Evolutionary conservation across 306 rosid species (phyloP).

Genomic region (Dalbergia oliveri): DNA sequence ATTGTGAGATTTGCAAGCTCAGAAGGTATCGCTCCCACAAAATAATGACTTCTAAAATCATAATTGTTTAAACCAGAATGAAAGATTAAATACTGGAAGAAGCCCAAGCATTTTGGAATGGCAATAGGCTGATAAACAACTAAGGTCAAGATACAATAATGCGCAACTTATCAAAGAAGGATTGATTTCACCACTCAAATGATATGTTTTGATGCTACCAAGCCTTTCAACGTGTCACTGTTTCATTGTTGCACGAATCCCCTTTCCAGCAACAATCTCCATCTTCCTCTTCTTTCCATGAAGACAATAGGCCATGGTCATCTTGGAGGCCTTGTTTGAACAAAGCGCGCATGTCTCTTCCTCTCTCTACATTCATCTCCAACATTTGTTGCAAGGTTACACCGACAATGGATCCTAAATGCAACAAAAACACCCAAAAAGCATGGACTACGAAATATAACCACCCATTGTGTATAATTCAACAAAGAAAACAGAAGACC

Average conservation of each 20-base stretch:
- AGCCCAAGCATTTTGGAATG: slow-evolving; percentile 8
- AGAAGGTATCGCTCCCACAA: no score
- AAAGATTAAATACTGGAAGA: slow-evolving; percentile 18
- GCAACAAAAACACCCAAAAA: background rate
- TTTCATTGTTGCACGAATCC: slow-evolving; percentile 20
- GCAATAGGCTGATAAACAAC: background rate
- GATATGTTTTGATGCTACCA: background rate
- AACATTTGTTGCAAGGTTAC: background rate
- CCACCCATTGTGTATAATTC: background rate
- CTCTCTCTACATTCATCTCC: background rate
- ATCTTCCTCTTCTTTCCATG: slow-evolving; percentile 16
- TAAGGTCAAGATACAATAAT: background rate
- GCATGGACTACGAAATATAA: background rate
- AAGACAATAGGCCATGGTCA: background rate
- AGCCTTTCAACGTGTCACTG: slow-evolving; percentile 15
- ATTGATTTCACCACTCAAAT: background rate
- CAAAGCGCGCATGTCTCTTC: no score
- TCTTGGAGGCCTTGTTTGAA: slow-evolving; percentile 29
- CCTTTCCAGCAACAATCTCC: slow-evolving; percentile 2
- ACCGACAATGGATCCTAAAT: background rate
- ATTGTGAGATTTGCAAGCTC: no score
- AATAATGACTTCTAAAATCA: background rate
- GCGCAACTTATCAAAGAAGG: background rate
- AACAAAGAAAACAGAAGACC: background rate
- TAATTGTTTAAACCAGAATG: background rate